These are phyloP conservation scores for Taphrina wiesneri DNA, from an alignment of 1,139 yeast species.

Conservation along the genomic window DNA sequence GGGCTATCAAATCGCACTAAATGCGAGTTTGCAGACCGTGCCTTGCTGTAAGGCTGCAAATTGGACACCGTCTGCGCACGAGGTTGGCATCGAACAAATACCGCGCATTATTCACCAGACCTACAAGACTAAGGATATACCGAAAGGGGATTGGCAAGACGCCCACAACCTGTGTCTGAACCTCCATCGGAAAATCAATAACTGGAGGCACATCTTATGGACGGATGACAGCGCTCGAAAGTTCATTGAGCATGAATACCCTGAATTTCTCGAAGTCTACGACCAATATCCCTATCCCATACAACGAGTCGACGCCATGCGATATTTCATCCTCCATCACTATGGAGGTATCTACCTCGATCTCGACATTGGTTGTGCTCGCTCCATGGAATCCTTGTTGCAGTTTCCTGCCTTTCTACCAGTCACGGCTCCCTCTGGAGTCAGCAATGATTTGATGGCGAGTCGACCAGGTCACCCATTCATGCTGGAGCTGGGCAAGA, in stretches of 20 bases:
- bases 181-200: background rate
- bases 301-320: slow-evolving; percentile 32
- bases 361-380: slow-evolving; percentile 32
- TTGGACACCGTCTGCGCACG: slow-evolving; percentile 11
- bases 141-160: slow-evolving; percentile 20
- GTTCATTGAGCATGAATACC: slow-evolving; percentile 16
- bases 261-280: slow-evolving; percentile 15
- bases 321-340: slow-evolving; percentile 28
- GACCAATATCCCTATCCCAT: slow-evolving; percentile 27
- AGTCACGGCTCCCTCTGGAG: slow-evolving; percentile 19
- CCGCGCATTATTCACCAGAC: slow-evolving; percentile 33
- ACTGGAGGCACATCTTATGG: slow-evolving; percentile 31
- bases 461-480: slow-evolving; percentile 25
- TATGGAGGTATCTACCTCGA: slow-evolving; percentile 34
- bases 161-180: slow-evolving; percentile 18
- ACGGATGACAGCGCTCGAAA: slow-evolving; percentile 22
- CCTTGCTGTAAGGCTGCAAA: slow-evolving; percentile 13
- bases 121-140: slow-evolving; percentile 20
- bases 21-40: background rate
- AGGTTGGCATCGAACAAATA: background rate
- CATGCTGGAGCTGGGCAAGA: slow-evolving; percentile 1
- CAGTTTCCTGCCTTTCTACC: slow-evolving; percentile 22
- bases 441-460: slow-evolving; percentile 32
- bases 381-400: slow-evolving; percentile 24
- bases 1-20: slow-evolving; percentile 8